A percentile compares a stretch with the other conserved stretches of the same genome.
Evolutionary conservation across 352 stramenopile species (phyloP).

Genomic region (Phytopythium sindhum): DNA sequence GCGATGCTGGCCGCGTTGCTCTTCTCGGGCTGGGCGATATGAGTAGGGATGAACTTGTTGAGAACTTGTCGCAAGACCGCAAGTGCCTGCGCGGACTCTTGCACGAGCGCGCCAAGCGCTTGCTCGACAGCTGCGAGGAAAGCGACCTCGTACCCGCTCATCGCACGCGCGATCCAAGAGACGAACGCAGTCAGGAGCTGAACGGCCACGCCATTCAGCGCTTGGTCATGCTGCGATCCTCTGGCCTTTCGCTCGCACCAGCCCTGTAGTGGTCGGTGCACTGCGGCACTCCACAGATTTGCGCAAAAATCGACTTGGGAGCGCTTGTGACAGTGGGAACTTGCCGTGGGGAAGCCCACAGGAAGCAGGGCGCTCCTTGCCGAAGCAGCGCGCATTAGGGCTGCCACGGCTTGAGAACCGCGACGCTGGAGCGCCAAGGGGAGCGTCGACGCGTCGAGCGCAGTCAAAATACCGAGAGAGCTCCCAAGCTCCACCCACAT

Average conservation of each 20-base stretch:
- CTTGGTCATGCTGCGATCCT: not conserved
- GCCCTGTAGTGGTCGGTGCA: constrained; percentile 14
- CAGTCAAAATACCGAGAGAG: constrained; percentile 14
- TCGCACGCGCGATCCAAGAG: constrained; percentile 27
- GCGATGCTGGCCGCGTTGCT: constrained; percentile 14
- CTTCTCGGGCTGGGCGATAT: not conserved
- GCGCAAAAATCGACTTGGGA: constrained; percentile 19
- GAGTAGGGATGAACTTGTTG: not conserved
- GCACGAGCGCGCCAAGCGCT: constrained; percentile 17
- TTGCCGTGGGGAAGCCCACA: constrained; percentile 11
- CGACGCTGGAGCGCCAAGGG: not conserved
- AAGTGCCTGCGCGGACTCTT: not conserved
- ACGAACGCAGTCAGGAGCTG: constrained; percentile 17
- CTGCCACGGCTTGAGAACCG: not conserved
- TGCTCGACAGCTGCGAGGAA: constrained; percentile 31
- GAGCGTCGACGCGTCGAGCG: not conserved
- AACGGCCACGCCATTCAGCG: not conserved
- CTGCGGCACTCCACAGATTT: constrained; percentile 20
- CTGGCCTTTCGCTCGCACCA: constrained; percentile 2
- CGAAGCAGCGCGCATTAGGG: not conserved
- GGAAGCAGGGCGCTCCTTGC: constrained; percentile 4
- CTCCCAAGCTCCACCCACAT: constrained; percentile 29
- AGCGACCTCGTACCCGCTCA: constrained; percentile 28
- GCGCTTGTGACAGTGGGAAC: constrained; percentile 17
- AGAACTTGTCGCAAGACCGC: not conserved